Base-by-base conservation (phyloP, 768 basidiomycete genomes). In the Pisolithus albus region DNA sequence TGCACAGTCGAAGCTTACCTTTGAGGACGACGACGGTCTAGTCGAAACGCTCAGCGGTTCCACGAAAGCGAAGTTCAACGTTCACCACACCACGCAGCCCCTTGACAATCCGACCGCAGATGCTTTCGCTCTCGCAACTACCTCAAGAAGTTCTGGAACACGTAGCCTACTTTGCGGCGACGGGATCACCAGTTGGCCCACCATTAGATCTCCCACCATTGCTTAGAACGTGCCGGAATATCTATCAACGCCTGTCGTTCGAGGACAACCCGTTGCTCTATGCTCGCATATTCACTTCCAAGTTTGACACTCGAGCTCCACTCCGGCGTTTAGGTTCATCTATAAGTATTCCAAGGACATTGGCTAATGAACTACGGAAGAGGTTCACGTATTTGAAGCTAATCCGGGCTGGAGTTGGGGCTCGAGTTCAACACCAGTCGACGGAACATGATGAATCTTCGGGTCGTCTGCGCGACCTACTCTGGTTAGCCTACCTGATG, bases 101-200 rank as follows among this genome's bases (percentile, higher is more conserved):
- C 26, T 26, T 26, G 30, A 30, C 9, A 10, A 2, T 9, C 10
- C 30, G 11, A 34, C 11, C 55, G 11, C 36, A 40, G 30, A 46
- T 48, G 43, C 30, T 38, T 36, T 67, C 64, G 9, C 65, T 88
- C 50, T 69, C 73, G 49, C 67, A 69, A 6, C 68, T 92, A 41
- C 90, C 90, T 13, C 79, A 78, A 53, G 91, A 92, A 67, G 75
- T 92, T 37, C 75, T 93, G 42, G 85, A 92, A 62, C 81, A 82
- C 47, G 83, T 94, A 58, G 87, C 87, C 1, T 83, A 77, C 62
- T 82, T 81, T 58, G 68, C 80, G 38, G 81, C 77, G 7, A 80
- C 80, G 4, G 61, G 75, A 5, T 57, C 51, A 28, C 68, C 76
- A 46, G 69, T 82, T 39, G 85, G 86, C 16, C 84, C 87, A 7